A percentile compares a stretch with the other conserved stretches of the same genome.
These are phyloP conservation scores for Sistotremastrum suecicum DNA, from an alignment of 768 basidiomycete genomes.

Conservation along the genomic window DNA sequence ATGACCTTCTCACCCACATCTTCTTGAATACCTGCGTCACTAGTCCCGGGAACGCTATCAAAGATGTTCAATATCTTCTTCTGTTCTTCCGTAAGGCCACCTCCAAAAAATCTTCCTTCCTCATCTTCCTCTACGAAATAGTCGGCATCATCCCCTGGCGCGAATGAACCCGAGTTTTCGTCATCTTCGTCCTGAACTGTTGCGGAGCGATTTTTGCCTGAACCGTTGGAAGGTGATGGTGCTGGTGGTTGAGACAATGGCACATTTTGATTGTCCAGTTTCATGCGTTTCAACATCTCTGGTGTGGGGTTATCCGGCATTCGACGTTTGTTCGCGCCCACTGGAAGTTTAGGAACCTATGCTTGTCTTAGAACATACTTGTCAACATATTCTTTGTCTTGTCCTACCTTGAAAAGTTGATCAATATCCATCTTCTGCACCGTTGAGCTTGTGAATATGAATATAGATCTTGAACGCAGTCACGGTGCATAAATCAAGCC, in stretches of 20 bases:
- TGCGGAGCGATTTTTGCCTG: conserved; percentile 23
- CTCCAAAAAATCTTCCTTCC: conserved; percentile 87
- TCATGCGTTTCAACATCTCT: conserved; percentile 75
- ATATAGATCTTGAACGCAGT: no score
- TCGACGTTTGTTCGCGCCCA: conserved; percentile 53
- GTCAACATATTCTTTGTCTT: neutral
- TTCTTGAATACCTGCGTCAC: conserved; percentile 45
- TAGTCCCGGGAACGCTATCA: conserved; percentile 37
- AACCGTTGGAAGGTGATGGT: conserved; percentile 1
- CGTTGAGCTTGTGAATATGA: no score
- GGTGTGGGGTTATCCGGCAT: conserved; percentile 64
- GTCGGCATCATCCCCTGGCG: conserved; percentile 79
- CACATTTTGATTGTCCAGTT: conserved; percentile 26
- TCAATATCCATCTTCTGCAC: conserved; percentile 13
- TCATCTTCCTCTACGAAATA: conserved; percentile 87
- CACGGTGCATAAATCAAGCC: no score
- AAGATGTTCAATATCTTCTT: conserved; percentile 94
- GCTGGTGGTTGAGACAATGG: neutral
- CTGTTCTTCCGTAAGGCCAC: conserved; percentile 84
- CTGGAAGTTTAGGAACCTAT: conserved; percentile 56
- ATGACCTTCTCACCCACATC: conserved; percentile 36
- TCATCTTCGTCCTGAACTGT: conserved; percentile 43
- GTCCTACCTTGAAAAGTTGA: conserved; percentile 14
- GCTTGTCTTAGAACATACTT: neutral
- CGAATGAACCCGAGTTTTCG: conserved; percentile 34